Conservation (phyloP, 495 filamentous ascomycete genomes). For the Hyphodiscus hymeniophilus region DNA sequence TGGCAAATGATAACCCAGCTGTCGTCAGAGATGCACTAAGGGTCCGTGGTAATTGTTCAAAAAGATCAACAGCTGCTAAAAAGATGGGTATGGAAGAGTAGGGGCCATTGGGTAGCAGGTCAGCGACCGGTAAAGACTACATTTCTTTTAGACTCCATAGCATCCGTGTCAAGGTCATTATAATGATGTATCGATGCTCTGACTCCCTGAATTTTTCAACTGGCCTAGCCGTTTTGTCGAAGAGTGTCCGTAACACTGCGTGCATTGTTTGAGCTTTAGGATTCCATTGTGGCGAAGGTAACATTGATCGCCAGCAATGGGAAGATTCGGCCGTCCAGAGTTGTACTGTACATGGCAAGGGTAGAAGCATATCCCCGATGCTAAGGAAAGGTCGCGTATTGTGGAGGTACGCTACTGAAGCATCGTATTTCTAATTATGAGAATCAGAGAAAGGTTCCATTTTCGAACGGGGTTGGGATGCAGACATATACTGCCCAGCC, state of each 20-base stretch:
- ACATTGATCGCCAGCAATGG: background rate
- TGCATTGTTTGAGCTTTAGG: background rate
- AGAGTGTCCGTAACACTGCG: background rate
- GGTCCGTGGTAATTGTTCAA: too few species aligned
- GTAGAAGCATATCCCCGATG: background rate
- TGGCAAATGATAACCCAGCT: too few species aligned
- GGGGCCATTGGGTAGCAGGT: too few species aligned
- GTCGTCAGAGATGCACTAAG: too few species aligned
- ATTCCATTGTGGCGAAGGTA: background rate
- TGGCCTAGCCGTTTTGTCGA: background rate
- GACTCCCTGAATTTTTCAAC: background rate
- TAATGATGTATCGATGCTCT: background rate
- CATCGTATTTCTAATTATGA: background rate
- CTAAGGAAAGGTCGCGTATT: conserved; percentile 1
- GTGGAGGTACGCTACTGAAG: conserved; percentile 1
- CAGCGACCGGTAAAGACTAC: background rate
- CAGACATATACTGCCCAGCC: conserved; percentile 3
- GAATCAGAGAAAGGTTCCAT: background rate
- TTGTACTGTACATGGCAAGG: background rate
- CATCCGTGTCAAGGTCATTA: background rate
- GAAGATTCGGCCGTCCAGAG: conserved; percentile 1
- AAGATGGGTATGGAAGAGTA: too few species aligned
- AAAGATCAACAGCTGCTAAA: too few species aligned
- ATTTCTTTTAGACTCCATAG: conserved; percentile 1
- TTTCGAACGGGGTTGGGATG: too few species aligned